Evolutionary conservation across 805 yeast species (phyloP).

Genomic region (Komagataella kurtzmanii): DNA sequence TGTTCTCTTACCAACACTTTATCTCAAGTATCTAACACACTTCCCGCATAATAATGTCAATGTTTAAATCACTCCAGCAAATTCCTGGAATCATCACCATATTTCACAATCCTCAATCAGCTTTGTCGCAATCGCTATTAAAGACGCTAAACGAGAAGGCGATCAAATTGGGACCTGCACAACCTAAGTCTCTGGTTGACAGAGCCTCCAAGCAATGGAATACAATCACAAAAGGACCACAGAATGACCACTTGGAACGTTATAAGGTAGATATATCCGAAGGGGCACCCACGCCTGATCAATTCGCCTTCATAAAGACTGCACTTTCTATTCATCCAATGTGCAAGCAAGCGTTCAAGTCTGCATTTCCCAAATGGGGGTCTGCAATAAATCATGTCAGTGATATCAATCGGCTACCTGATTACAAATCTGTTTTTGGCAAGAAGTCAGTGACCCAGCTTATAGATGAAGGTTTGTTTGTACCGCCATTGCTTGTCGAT

Average conservation of each 20-base stretch:
- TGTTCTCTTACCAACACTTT: background rate
- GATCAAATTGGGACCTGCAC: background rate
- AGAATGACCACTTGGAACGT: background rate
- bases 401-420: slow-evolving; percentile 8
- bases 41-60: slow-evolving; percentile 21
- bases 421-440: slow-evolving; percentile 2
- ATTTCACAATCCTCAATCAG: slow-evolving; percentile 10
- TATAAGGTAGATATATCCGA: background rate
- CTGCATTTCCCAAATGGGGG: slow-evolving; percentile 15
- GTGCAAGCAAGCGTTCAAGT: slow-evolving; percentile 14
- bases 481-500: slow-evolving; percentile 42
- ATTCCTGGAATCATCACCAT: slow-evolving; percentile 32
- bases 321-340: slow-evolving; percentile 14
- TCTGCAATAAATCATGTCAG: slow-evolving; percentile 5
- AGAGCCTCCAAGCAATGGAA: background rate
- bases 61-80: slow-evolving; percentile 30
- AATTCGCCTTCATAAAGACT: slow-evolving; percentile 14
- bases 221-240: background rate
- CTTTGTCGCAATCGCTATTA: background rate
- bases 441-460: slow-evolving; percentile 9
- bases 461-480: slow-evolving; percentile 14
- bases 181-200: background rate
- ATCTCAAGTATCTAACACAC: background rate
- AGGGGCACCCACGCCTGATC: slow-evolving; percentile 16
- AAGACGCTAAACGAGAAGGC: background rate